Percentiles rank a stretch among this genome's conserved stretches.
phyloP scores from a whole-genome alignment of 495 filamentous ascomycete species.

The Trichodelitschia bisporula region DNA sequence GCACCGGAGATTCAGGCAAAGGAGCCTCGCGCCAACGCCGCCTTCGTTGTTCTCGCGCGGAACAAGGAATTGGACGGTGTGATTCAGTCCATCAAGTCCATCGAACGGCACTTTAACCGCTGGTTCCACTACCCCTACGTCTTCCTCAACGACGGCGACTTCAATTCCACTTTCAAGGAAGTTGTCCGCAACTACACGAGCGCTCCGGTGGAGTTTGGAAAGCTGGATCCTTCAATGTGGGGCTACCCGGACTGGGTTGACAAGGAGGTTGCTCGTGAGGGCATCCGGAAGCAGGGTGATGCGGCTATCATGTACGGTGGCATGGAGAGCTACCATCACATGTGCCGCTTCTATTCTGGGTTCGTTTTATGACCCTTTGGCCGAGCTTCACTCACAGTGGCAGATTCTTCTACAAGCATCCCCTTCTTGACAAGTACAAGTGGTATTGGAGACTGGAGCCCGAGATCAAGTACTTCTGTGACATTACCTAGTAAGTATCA shows the following conservation, averaged over 20 bases:
- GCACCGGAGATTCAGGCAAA: constrained; percentile 30
- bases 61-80: constrained; percentile 96
- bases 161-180: constrained; percentile 80
- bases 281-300: constrained; percentile 87
- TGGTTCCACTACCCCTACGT: constrained; percentile 99
- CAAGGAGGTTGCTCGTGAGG: constrained; percentile 77
- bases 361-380: constrained; percentile 15
- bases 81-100: constrained; percentile 87
- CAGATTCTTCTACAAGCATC: constrained; percentile 95
- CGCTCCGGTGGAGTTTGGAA: constrained; percentile 69
- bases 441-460: constrained; percentile 99
- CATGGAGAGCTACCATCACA: constrained; percentile 93
- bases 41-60: constrained; percentile 82
- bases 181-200: constrained; percentile 77
- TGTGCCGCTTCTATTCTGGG: constrained; percentile 85
- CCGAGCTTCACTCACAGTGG: constrained; percentile 1
- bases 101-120: constrained; percentile 96
- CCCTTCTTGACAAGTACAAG: constrained; percentile 84
- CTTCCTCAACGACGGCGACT: constrained; percentile 94
- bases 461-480: constrained; percentile 99
- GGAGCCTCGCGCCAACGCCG: constrained; percentile 65
- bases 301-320: constrained; percentile 98
- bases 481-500: constrained; percentile 85
- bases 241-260: constrained; percentile 95
- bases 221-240: constrained; percentile 80